Evolutionary conservation across 2,329 filamentous ascomycete species (phyloP).

Genomic region (Apiospora malaysiana): DNA sequence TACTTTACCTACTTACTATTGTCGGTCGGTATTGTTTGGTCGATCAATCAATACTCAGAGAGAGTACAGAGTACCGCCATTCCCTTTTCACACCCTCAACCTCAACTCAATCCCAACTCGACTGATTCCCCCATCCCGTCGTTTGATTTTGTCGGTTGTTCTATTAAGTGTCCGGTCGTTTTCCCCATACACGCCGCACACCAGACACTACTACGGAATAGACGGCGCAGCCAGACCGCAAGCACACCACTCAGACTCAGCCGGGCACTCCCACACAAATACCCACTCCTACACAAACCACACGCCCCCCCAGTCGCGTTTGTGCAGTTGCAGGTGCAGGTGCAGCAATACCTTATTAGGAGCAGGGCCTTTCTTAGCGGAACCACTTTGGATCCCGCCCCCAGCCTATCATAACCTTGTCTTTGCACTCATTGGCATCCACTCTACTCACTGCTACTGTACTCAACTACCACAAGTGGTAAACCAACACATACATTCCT

Average conservation of each 20-base stretch:
- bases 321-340: constrained; percentile 14
- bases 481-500: constrained; percentile 19
- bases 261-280: neutral
- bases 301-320: constrained; percentile 7
- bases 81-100: neutral
- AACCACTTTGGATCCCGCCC: constrained; percentile 13
- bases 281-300: constrained; percentile 1
- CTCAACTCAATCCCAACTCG: too few relatives aligned
- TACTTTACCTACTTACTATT: neutral
- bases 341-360: neutral
- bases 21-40: constrained; percentile 11
- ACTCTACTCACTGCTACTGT: constrained; percentile 1
- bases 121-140: neutral
- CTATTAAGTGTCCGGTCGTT: neutral
- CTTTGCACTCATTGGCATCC: constrained; percentile 2
- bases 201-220: neutral
- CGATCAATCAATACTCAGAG: neutral
- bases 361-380: constrained; percentile 11
- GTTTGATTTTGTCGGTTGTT: constrained; percentile 1
- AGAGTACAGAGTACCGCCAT: constrained; percentile 8
- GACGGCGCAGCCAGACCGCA: too few relatives aligned
- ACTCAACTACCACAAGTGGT: constrained; percentile 14
- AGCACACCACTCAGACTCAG: neutral
- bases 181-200: constrained; percentile 5
- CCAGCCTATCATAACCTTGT: constrained; percentile 15